A percentile compares a stretch with the other conserved stretches of the same genome.
phyloP scores from a whole-genome alignment of 257 asterid genomes.

The Nicotiana benthamiana region DNA sequence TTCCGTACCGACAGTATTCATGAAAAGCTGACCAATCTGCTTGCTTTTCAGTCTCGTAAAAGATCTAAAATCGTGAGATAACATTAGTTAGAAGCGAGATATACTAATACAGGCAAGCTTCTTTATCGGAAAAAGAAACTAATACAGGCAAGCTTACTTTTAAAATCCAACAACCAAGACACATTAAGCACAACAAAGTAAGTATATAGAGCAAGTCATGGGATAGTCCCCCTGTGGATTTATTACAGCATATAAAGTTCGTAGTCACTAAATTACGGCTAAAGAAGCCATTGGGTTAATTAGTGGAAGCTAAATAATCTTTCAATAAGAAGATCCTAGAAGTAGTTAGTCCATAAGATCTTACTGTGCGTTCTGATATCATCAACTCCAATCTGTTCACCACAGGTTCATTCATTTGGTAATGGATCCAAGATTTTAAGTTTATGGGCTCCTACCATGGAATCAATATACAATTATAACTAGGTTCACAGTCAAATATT shows the following conservation, averaged over 20 bases:
- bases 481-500: too few species aligned
- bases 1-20: slow-evolving; percentile 64
- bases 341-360: background rate
- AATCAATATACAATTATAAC: too few species aligned
- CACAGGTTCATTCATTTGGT: too few species aligned
- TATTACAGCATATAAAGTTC: background rate
- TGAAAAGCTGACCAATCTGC: slow-evolving; percentile 69
- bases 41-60: slow-evolving; percentile 59
- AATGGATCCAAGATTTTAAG: too few species aligned
- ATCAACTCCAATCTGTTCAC: background rate
- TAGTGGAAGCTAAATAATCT: background rate
- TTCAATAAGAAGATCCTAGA: background rate
- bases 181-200: background rate
- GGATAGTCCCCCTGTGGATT: background rate
- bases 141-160: background rate
- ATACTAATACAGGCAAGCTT: background rate
- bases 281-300: background rate
- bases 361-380: background rate
- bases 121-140: background rate
- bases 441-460: too few species aligned
- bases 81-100: background rate
- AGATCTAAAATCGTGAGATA: slow-evolving; percentile 32
- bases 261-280: background rate
- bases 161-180: background rate
- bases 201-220: background rate